Conservation (phyloP, 495 filamentous ascomycete species). For the Hyaloscypha hepaticicola region DNA sequence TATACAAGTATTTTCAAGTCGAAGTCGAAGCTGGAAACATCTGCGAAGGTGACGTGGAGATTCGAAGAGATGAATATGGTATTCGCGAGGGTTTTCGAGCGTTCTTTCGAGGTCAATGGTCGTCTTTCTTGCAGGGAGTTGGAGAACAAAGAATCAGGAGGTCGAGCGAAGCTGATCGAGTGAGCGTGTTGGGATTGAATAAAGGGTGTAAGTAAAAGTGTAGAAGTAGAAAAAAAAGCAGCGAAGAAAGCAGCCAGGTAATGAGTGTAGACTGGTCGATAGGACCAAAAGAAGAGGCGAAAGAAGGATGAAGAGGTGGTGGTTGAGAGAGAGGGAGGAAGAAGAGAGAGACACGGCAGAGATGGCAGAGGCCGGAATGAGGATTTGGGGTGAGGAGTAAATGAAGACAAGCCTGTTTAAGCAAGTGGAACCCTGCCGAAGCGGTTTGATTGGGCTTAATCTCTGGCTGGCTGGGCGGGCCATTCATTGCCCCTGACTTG, state of each 20-base stretch:
- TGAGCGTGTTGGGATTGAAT: constrained; percentile 14
- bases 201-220: constrained; percentile 21
- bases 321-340: neutral
- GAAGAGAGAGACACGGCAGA: neutral
- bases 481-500: too few species aligned
- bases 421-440: too few species aligned
- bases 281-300: constrained; percentile 17
- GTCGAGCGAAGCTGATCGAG: neutral
- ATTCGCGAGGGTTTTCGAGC: constrained; percentile 33
- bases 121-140: neutral
- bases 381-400: too few species aligned
- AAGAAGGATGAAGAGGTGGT: constrained; percentile 30
- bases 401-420: too few species aligned
- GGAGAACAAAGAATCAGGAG: constrained; percentile 23
- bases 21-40: constrained; percentile 24
- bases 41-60: constrained; percentile 30
- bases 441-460: too few species aligned
- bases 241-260: constrained; percentile 4
- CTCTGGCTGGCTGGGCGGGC: too few species aligned
- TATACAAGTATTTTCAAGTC: constrained; percentile 28
- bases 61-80: constrained; percentile 31
- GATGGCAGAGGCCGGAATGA: neutral
- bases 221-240: constrained; percentile 2
- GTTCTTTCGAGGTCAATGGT: constrained; percentile 27
- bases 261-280: constrained; percentile 16